phyloP scores from a whole-genome alignment of 371 early-diverging fungal species.

The Cokeromyces recurvatus region DNA sequence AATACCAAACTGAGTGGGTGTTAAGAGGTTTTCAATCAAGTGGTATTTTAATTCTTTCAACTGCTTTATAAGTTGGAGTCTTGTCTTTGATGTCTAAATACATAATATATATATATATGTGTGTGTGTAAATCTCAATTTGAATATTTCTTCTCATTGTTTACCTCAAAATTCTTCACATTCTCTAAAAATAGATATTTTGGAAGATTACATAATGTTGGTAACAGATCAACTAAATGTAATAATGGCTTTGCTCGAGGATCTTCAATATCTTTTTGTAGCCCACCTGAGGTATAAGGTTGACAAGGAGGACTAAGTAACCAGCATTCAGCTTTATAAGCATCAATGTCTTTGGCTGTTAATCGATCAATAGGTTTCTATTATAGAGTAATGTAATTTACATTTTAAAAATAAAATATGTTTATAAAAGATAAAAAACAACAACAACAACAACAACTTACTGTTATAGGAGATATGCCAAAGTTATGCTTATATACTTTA shows the following conservation, averaged over 20 bases:
- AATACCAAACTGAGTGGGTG: constrained; percentile 64
- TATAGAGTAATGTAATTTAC: no score
- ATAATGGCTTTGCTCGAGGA: constrained; percentile 59
- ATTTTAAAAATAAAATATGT: no score
- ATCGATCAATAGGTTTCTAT: constrained; percentile 60
- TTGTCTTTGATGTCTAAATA: constrained; percentile 45
- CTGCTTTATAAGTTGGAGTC: constrained; percentile 49
- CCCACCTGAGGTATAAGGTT: constrained; percentile 76
- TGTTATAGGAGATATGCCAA: constrained; percentile 50
- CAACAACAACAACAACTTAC: no score
- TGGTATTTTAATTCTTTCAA: constrained; percentile 60
- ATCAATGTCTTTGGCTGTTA: constrained; percentile 57
- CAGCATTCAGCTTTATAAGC: constrained; percentile 65
- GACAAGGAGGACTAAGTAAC: constrained; percentile 85
- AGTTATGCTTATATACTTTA: constrained; percentile 61
- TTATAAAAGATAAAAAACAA: no score
- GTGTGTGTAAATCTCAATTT: not conserved
- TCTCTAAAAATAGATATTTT: constrained; percentile 62
- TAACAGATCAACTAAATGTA: constrained; percentile 58
- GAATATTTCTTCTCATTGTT: not conserved
- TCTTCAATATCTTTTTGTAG: constrained; percentile 62
- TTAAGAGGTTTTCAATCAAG: constrained; percentile 60
- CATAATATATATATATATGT: not conserved
- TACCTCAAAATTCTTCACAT: constrained; percentile 77
- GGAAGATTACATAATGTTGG: constrained; percentile 47